Base-by-base conservation (phyloP, 2,329 filamentous ascomycete genomes). In the Chaetomium olivaceum region DNA sequence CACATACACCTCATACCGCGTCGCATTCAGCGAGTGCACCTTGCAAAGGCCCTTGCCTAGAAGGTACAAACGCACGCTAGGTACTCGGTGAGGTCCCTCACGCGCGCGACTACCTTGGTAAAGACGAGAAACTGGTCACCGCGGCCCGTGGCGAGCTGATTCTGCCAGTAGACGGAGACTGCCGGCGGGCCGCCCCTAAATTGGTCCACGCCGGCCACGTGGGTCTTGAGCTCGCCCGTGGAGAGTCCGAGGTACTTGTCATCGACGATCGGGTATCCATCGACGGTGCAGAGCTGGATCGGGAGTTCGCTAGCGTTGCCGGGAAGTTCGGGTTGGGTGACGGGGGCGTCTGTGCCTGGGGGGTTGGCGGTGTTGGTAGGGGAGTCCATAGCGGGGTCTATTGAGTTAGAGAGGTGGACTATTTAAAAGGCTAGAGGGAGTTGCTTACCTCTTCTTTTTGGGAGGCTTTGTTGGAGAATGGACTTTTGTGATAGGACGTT, bases 211-310 rank as follows among this genome's bases (percentile, higher is more conserved):
- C 55, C 36, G 4, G 12, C 23, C 23, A n/a, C 23, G 51, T 56
- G 51, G 1, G 51, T 31, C 25, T 48, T 56, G 51, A 62, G 12
- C 51, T 62, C 51, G 16, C 33, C 60, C 51, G 36, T 33, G 23
- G 23, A 23, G 33, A 56, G 60, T 25, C 48, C 51, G 60, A 56
- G 51, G 51, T 62, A 62, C 16, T 62, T 56, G 60, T 51, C 60
- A 51, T 62, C 60, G 25, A 62, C 33, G 36, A 62, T 62, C 4
- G 60, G 50, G 60, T 62, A 62, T 3, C 51, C 51, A 36, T 62
- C 50, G 8, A 23, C 25, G n/a, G 60, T 62, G 51, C 60, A 56
- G 27, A 6, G 25, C 36, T 59, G 56, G 36, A 14, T 58, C n/a
- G 33, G 55, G 54, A n/a, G 54, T 23, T 16, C 31, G 54, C 31